These are phyloP conservation scores for Zygosaccharomyces pseudobailii DNA, from an alignment of 1,139 yeast species.

Conservation along the genomic window DNA sequence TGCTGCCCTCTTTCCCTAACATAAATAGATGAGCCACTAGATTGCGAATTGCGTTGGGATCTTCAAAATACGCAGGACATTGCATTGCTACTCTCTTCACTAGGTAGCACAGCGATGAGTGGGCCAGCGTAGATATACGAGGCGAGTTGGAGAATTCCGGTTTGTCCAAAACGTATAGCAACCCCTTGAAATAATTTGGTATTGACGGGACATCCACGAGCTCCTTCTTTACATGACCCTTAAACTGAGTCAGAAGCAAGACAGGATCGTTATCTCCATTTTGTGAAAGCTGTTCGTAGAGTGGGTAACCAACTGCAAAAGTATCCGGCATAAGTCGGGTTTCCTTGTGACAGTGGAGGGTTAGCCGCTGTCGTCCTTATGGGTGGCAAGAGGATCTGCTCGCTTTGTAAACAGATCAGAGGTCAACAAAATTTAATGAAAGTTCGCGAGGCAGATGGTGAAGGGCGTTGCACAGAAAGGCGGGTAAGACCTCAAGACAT, in stretches of 20 bases:
- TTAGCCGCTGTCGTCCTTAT: conserved; percentile 4
- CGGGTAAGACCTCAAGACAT: too few relatives aligned
- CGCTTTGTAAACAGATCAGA: conserved; percentile 3
- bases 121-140: conserved; percentile 47
- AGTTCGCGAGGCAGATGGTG: neutral
- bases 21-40: conserved; percentile 17
- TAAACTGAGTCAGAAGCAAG: conserved; percentile 45
- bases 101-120: conserved; percentile 69
- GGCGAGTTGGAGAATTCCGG: conserved; percentile 40
- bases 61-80: conserved; percentile 50
- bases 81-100: conserved; percentile 75
- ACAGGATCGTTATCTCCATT: conserved; percentile 15
- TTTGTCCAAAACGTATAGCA: conserved; percentile 35
- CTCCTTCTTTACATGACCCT: conserved; percentile 66
- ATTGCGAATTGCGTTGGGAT: conserved; percentile 15
- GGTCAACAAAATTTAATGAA: neutral
- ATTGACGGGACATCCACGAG: conserved; percentile 52
- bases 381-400: conserved; percentile 1
- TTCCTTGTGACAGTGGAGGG: neutral
- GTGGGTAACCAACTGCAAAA: conserved; percentile 7
- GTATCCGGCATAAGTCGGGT: conserved; percentile 8
- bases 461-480: too few relatives aligned
- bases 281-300: conserved; percentile 10
- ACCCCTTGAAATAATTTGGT: conserved; percentile 53
- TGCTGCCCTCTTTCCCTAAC: conserved; percentile 25